A percentile compares a stretch with the other conserved stretches of the same genome.
Conservation (phyloP, 2,329 filamentous ascomycete genomes). For the Stagonosporopsis tanaceti region DNA sequence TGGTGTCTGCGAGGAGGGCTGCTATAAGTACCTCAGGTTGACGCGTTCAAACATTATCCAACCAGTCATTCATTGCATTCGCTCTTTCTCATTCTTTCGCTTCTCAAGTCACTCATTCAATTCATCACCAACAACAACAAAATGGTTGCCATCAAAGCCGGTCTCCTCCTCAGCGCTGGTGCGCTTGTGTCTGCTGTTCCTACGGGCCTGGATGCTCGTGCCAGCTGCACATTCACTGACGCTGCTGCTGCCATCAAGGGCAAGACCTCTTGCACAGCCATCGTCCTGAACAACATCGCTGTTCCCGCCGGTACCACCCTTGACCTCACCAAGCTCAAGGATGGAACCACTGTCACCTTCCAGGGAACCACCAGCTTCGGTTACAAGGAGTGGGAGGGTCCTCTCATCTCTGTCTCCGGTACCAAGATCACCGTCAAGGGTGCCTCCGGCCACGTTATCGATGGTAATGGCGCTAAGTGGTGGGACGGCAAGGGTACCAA, state of each 20-base stretch:
- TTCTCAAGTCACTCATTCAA: conserved; percentile 19
- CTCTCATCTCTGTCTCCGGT: conserved; percentile 69
- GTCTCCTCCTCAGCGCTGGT: conserved; percentile 37
- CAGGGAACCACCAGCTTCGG: conserved; percentile 72
- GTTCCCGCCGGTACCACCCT: conserved; percentile 68
- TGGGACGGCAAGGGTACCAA: conserved; percentile 59
- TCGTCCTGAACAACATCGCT: conserved; percentile 61
- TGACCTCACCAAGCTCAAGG: conserved; percentile 62
- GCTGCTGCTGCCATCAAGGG: conserved; percentile 58
- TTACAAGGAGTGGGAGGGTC: conserved; percentile 71
- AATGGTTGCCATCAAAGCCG: conserved; percentile 35
- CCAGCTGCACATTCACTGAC: conserved; percentile 65
- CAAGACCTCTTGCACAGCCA: conserved; percentile 62
- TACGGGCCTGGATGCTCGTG: conserved; percentile 38
- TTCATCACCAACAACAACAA: conserved; percentile 13
- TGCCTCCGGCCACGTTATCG: conserved; percentile 62
- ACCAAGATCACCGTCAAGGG: conserved; percentile 67
- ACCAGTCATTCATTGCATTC: conserved; percentile 22
- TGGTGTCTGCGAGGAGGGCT: background rate
- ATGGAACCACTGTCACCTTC: conserved; percentile 67
- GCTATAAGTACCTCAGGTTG: conserved; percentile 27
- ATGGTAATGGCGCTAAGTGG: conserved; percentile 64
- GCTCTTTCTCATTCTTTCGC: conserved; percentile 15
- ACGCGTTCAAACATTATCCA: conserved; percentile 8
- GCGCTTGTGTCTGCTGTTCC: conserved; percentile 43